Evolutionary conservation across 2,329 filamentous ascomycete species (phyloP).

Genomic region (Botrytis medusae): DNA sequence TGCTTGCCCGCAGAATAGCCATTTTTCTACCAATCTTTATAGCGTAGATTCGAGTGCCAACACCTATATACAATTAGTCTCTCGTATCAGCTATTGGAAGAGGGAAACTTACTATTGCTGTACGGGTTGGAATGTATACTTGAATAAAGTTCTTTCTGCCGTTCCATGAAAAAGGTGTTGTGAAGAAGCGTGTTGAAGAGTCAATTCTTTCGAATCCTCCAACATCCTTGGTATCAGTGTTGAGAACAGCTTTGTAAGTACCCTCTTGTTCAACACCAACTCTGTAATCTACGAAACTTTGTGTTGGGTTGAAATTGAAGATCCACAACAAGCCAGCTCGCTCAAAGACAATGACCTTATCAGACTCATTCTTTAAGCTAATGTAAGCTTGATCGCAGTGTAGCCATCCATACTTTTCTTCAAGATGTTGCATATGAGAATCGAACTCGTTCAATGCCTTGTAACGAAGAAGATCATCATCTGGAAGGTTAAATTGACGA

Average conservation of each 20-base stretch:
- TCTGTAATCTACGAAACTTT: conserved; percentile 89
- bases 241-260: conserved; percentile 83
- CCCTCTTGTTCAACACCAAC: conserved; percentile 83
- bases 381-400: conserved; percentile 84
- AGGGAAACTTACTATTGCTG: conserved; percentile 67
- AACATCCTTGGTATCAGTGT: conserved; percentile 73
- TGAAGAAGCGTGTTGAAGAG: conserved; percentile 84
- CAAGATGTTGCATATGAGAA: conserved; percentile 81
- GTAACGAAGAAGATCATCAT: conserved; percentile 84
- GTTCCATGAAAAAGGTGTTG: conserved; percentile 89
- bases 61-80: conserved; percentile 34
- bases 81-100: not conserved
- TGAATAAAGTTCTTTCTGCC: conserved; percentile 86
- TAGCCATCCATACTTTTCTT: conserved; percentile 90
- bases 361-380: conserved; percentile 86
- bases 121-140: conserved; percentile 82
- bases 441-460: conserved; percentile 93
- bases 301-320: conserved; percentile 89
- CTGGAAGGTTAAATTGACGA: conserved; percentile 87
- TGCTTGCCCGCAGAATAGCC: not conserved
- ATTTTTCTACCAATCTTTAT: conserved; percentile 23
- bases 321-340: conserved; percentile 85
- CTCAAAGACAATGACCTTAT: conserved; percentile 97
- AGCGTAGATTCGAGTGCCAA: conserved; percentile 42
- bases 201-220: conserved; percentile 80